Evolutionary conservation across 352 stramenopile species (phyloP), one percentile per base, ranked within the genome.

Genomic region (Globisporangium canariense): DNA sequence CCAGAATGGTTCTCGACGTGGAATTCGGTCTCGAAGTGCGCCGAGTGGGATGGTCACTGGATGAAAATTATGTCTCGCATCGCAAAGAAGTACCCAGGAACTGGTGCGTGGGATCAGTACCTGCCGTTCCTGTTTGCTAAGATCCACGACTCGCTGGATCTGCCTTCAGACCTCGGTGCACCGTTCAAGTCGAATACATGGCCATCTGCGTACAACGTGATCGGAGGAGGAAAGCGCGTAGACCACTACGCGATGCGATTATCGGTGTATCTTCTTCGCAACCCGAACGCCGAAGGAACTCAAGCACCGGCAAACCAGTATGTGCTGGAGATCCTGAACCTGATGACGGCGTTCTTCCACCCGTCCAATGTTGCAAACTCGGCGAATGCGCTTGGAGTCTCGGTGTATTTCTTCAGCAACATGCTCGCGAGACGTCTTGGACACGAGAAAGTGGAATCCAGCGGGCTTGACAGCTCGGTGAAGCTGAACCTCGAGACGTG

Each of bases 21-120:
- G 83, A 67, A 74, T n/a, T 60, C 62, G 9, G 70, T 91, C 36
- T 84, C 81, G 14, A 64, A 73, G 0, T 86, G 78, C 56, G 58
- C 61, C 9, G 77, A 89, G 51, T 92, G 83, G 83, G 80, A 92
- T 49, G 75, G 77, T 8, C 81, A 89, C 41, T 92, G 83, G 83
- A 82, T 92, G 64, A 88, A 88, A 60, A 60, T 92, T 20, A 64
- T 92, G 32, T 81, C 79, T 50, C 81, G 80, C n/a, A 66, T 88
- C 13, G 69, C 67, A 18, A 92, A 90, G 59, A 66, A 65, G 46
- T 80, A 84, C 58, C 73, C 75, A 1, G 53, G 67, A 50, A 72
- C 66, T 10, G 16, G 50, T 2, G 60, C 71, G 11, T 66, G 77
- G 67, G 66, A 69, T 8, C 53, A 73, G 11, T 76, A 81, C 34